These are phyloP conservation scores for Yamadazyma friedrichii DNA, from an alignment of 1,139 yeast species.

Conservation along the genomic window DNA sequence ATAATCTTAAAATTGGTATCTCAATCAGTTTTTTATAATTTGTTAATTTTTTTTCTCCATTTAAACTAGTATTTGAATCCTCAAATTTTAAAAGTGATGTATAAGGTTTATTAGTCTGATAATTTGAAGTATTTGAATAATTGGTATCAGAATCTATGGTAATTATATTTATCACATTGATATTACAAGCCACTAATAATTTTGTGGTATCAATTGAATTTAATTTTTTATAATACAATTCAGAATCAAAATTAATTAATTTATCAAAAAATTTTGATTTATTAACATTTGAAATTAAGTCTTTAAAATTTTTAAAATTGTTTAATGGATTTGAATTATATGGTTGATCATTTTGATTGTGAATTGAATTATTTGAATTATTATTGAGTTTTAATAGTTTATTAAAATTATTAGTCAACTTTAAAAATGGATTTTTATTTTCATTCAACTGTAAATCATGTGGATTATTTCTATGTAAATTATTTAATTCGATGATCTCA, in stretches of 20 bases:
- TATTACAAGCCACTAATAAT: conserved; percentile 33
- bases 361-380: neutral
- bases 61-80: conserved; percentile 11
- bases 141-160: conserved; percentile 26
- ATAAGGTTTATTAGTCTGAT: conserved; percentile 22
- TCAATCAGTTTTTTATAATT: conserved; percentile 26
- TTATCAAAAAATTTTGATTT: conserved; percentile 6
- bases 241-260: conserved; percentile 25
- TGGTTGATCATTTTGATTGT: neutral
- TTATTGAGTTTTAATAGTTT: conserved; percentile 23
- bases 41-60: conserved; percentile 2
- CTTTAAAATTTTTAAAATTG: conserved; percentile 5
- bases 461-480: conserved; percentile 8
- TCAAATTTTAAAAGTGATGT: conserved; percentile 17
- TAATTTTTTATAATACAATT: conserved; percentile 22
- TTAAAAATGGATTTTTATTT: conserved; percentile 31
- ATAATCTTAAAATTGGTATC: conserved; percentile 34
- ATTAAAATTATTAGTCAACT: conserved; percentile 33
- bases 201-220: conserved; percentile 12
- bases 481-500: conserved; percentile 21
- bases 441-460: conserved; percentile 7
- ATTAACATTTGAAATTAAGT: conserved; percentile 5
- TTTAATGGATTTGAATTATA: conserved; percentile 2
- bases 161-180: conserved; percentile 38
- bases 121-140: conserved; percentile 22